A percentile compares a stretch with the other conserved stretches of the same genome.
phyloP scores from a whole-genome alignment of 352 stramenopile genomes.

The Pythium vanterpoolii region DNA sequence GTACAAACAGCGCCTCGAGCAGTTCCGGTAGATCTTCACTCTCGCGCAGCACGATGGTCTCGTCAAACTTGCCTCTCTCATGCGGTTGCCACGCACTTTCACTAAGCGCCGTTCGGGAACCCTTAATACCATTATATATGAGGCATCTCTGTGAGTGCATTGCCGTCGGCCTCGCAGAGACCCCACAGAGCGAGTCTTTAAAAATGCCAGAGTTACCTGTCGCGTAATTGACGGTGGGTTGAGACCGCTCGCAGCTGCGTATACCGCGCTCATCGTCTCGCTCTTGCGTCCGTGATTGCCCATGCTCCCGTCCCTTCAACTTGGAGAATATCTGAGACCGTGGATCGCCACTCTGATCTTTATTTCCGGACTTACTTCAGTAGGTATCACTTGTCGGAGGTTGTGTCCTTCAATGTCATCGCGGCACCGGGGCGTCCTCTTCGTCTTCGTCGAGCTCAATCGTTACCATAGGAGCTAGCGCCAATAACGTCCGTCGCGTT shows the following conservation, averaged over 20 bases:
- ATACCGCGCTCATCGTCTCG: slow-evolving; percentile 27
- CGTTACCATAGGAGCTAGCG: slow-evolving; percentile 29
- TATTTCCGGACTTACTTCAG: neutral
- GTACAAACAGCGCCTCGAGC: slow-evolving; percentile 9
- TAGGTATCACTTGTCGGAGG: slow-evolving; percentile 12
- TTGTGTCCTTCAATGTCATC: neutral
- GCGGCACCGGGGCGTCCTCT: slow-evolving; percentile 27
- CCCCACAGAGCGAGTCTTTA: neutral
- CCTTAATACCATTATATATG: neutral
- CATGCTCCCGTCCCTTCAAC: neutral
- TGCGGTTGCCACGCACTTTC: neutral
- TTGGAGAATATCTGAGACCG: neutral
- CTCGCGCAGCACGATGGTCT: neutral
- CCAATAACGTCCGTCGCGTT: slow-evolving; percentile 31
- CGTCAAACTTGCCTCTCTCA: neutral
- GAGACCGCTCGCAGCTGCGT: slow-evolving; percentile 27
- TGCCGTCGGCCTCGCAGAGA: neutral
- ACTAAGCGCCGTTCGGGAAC: neutral
- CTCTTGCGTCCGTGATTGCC: neutral
- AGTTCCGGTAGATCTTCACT: slow-evolving; percentile 8
- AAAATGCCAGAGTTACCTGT: slow-evolving; percentile 3
- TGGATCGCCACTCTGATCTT: neutral
- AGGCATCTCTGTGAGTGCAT: neutral
- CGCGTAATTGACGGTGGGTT: slow-evolving; percentile 6
- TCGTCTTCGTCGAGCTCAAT: slow-evolving; percentile 45